These are phyloP conservation scores for Orbilia blumenaviensis DNA, from an alignment of 2,329 filamentous ascomycete species.

Conservation along the genomic window DNA sequence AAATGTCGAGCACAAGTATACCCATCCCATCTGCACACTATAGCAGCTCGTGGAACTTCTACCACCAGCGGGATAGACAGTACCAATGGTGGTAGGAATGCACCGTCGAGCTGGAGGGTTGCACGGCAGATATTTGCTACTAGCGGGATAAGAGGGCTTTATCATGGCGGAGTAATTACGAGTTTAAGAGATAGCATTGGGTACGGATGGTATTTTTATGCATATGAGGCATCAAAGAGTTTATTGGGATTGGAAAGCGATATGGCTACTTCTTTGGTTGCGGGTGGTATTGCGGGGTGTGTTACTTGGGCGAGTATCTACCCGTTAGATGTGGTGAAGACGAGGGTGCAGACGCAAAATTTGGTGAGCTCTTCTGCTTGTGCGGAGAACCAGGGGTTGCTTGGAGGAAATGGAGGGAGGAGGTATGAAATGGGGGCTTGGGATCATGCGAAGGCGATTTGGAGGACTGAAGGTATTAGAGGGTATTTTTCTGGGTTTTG, in stretches of 20 bases:
- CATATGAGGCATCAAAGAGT: constrained; percentile 79
- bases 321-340: constrained; percentile 91
- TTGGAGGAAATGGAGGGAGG: constrained; percentile 57
- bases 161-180: constrained; percentile 82
- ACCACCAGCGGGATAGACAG: constrained; percentile 56
- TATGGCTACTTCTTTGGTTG: constrained; percentile 69
- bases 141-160: constrained; percentile 75
- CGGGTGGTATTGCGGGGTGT: constrained; percentile 86
- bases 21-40: constrained; percentile 2
- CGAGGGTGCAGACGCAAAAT: constrained; percentile 81
- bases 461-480: constrained; percentile 69
- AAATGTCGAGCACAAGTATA: constrained; percentile 87
- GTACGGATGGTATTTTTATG: constrained; percentile 98
- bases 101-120: constrained; percentile 70
- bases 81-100: constrained; percentile 60
- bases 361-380: constrained; percentile 40
- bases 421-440: constrained; percentile 65
- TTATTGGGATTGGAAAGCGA: constrained; percentile 63
- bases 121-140: constrained; percentile 69
- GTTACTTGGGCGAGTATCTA: constrained; percentile 89
- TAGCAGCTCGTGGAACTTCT: constrained; percentile 1
- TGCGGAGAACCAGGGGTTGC: constrained; percentile 58
- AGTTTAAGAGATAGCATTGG: constrained; percentile 84
- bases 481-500: constrained; percentile 79
- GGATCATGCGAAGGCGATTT: constrained; percentile 73